Evolutionary conservation across 164 flowering plant species (phyloP).

Genomic region (Sextonia rubra): DNA sequence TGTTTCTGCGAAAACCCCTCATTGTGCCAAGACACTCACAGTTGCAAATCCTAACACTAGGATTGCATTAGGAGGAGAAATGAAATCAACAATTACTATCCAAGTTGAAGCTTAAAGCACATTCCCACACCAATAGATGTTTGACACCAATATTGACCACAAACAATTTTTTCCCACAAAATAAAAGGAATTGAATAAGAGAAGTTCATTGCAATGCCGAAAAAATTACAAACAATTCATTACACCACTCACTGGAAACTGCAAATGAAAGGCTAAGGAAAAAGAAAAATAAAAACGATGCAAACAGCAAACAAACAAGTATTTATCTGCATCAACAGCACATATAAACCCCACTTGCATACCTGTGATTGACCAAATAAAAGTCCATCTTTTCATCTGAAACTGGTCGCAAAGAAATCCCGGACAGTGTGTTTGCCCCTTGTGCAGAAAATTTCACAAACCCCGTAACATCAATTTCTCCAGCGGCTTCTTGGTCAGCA

Average conservation of each 20-base stretch:
- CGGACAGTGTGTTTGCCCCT: constrained; percentile 68
- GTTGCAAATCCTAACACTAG: too few relatives aligned
- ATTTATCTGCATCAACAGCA: constrained; percentile 43
- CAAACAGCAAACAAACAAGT: background rate
- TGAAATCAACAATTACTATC: too few relatives aligned
- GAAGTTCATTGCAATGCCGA: background rate
- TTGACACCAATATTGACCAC: background rate
- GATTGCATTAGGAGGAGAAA: too few relatives aligned
- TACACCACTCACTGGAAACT: background rate
- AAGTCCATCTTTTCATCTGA: constrained; percentile 82
- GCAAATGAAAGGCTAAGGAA: background rate
- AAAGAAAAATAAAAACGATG: background rate
- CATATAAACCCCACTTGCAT: constrained; percentile 62
- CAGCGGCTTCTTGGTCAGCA: constrained; percentile 53
- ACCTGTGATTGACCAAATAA: constrained; percentile 72
- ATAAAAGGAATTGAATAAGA: background rate
- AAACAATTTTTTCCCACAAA: background rate
- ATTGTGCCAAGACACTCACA: too few relatives aligned
- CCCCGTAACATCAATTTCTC: constrained; percentile 63
- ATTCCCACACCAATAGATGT: too few relatives aligned
- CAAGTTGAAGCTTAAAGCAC: too few relatives aligned
- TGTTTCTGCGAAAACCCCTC: too few relatives aligned
- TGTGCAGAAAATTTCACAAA: constrained; percentile 71
- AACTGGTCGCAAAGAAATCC: constrained; percentile 62
- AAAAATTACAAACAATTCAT: background rate